Percentiles rank a stretch among this genome's conserved stretches.
These are phyloP conservation scores for Boletus barrowsii DNA, from an alignment of 768 basidiomycete species.

Conservation along the genomic window DNA sequence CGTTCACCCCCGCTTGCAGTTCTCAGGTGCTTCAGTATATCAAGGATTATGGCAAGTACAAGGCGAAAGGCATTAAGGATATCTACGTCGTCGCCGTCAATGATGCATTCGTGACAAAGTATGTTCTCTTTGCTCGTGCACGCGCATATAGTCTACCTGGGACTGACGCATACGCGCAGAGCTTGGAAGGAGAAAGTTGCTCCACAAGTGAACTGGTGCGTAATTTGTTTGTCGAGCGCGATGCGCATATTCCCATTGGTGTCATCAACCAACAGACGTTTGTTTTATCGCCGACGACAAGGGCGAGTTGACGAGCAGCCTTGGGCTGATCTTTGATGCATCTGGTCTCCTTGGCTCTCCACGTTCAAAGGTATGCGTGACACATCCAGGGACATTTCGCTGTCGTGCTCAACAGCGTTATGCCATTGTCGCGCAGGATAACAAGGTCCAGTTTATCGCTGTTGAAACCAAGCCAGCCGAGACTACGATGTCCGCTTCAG, in stretches of 20 bases:
- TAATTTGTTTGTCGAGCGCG: not conserved
- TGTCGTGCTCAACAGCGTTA: slow-evolving; percentile 40
- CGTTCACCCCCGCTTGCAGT: slow-evolving; percentile 73
- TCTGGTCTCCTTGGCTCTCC: slow-evolving; percentile 60
- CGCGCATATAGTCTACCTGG: slow-evolving; percentile 1
- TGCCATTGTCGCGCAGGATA: slow-evolving; percentile 55
- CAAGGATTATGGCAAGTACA: slow-evolving; percentile 63
- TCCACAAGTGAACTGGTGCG: slow-evolving; percentile 52
- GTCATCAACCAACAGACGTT: slow-evolving; percentile 36
- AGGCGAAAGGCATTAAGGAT: slow-evolving; percentile 68
- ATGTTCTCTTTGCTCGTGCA: not conserved
- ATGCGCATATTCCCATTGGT: not conserved
- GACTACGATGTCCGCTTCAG: slow-evolving; percentile 52
- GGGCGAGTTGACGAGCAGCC: slow-evolving; percentile 48
- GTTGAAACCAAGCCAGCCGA: slow-evolving; percentile 49
- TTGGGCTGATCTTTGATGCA: slow-evolving; percentile 64
- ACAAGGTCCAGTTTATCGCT: slow-evolving; percentile 50
- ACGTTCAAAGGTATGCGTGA: slow-evolving; percentile 54
- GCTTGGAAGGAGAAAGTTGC: slow-evolving; percentile 68
- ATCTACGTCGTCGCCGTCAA: slow-evolving; percentile 77
- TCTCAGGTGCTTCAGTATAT: slow-evolving; percentile 65
- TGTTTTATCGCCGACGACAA: slow-evolving; percentile 70
- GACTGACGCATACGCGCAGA: slow-evolving; percentile 31
- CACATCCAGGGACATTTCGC: not conserved
- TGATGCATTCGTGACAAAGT: slow-evolving; percentile 70